Conservation (phyloP, 768 basidiomycete genomes). For the Fomitopsis pulvina region DNA sequence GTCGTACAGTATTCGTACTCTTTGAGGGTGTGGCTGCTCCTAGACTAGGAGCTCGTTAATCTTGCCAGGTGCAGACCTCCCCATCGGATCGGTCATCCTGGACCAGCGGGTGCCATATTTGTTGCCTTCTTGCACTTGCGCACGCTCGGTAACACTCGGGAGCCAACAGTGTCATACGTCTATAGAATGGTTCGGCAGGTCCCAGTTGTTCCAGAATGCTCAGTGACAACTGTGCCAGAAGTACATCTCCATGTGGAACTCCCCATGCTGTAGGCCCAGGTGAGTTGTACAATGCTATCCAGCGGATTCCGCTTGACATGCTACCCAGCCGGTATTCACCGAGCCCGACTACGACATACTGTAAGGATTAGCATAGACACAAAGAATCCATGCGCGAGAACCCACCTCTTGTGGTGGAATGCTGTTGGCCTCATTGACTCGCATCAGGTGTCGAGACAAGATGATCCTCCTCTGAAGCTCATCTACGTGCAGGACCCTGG, state of each 20-base stretch:
- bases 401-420: constrained; percentile 50
- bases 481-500: constrained; percentile 41
- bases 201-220: constrained; percentile 57
- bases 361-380: neutral
- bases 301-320: no score
- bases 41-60: constrained; percentile 60
- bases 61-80: constrained; percentile 50
- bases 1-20: constrained; percentile 46
- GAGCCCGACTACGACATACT: constrained; percentile 37
- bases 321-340: constrained; percentile 51
- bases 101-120: constrained; percentile 52
- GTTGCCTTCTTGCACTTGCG: constrained; percentile 48
- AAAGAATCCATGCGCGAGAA: neutral
- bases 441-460: constrained; percentile 48
- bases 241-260: constrained; percentile 58
- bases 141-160: constrained; percentile 35
- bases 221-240: constrained; percentile 57
- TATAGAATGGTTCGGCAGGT: constrained; percentile 40
- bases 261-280: constrained; percentile 26
- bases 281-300: neutral
- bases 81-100: constrained; percentile 57
- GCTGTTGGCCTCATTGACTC: constrained; percentile 53
- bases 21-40: constrained; percentile 55
- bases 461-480: constrained; percentile 54
- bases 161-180: constrained; percentile 43